Evolutionary conservation across 2,329 filamentous ascomycete genomes (phyloP), one percentile per base, ranked within the genome.

Genomic region (Akanthomyces muscarius): DNA sequence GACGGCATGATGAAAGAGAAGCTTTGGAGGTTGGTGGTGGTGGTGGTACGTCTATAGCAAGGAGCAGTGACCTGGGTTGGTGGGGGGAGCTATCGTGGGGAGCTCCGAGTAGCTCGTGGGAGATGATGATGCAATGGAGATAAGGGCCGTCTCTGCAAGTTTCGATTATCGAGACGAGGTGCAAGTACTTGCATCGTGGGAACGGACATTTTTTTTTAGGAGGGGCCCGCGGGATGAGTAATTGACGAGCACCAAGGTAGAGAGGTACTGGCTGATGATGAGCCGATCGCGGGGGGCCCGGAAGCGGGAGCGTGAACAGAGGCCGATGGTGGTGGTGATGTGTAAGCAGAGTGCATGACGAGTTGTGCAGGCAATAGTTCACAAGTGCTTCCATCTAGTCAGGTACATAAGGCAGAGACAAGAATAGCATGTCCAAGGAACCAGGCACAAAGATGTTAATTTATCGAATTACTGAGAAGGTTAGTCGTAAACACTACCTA

Each of bases 1-100:
- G 62, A 57, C 38, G 56, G 62, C 58, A 64, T 61, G 21, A n/a
- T 4, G 30, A 25, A 45, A 45, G 45, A 36, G 3, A 18, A 36
- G 38, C 38, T 41, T 36, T 23, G 45, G 23, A n/a, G 14, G 45
- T 10, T 52, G 57, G n/a, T 47, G 38, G 36, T 33, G 16, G 33
- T 50, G 21, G 21, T 14, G 44, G 45, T 36, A 30, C 23, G 55
- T 28, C 18, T 45, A 28, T 33, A 33, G 8, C 30, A 13, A 30
- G 28, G 33, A n/a, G n/a, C 23, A 21, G 18, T 5, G 6, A 21
- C 33, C 14, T 28, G 18, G 5, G 33, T 11, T 18, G 42, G 55
- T 38, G 55, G 42, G 28, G 41, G 33, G 21, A 51, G 44, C 28
- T 51, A 33, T 51, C 47, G 28, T 33, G 33, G 48, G 7, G 10